These are phyloP conservation scores for Polychytrium aggregatum DNA, from an alignment of 192 early-diverging fungal species.

Conservation along the genomic window DNA sequence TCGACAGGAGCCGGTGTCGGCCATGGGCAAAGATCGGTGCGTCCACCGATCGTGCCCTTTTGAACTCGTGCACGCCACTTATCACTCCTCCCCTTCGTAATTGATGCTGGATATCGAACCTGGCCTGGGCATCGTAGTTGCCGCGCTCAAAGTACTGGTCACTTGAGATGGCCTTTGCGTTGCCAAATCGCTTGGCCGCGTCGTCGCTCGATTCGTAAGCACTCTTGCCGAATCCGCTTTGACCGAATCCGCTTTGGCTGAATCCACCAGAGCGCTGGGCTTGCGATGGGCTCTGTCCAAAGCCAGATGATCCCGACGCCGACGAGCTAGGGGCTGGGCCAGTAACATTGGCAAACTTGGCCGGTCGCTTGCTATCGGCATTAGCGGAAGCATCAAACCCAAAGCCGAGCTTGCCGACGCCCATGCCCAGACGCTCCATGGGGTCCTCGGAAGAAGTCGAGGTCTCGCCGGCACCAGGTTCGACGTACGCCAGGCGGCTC, in stretches of 20 bases:
- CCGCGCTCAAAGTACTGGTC: slow-evolving; percentile 86
- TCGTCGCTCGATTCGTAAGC: slow-evolving; percentile 24
- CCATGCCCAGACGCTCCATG: slow-evolving; percentile 56
- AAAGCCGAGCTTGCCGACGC: slow-evolving; percentile 42
- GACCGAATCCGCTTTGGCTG: background rate
- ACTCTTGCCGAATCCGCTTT: too few relatives aligned
- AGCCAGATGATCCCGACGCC: slow-evolving; percentile 1
- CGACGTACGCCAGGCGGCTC: too few relatives aligned
- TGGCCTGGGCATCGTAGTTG: slow-evolving; percentile 43
- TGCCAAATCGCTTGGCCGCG: slow-evolving; percentile 68
- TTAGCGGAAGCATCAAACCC: slow-evolving; percentile 9
- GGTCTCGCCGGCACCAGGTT: too few relatives aligned
- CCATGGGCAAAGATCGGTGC: too few relatives aligned
- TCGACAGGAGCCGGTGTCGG: too few relatives aligned
- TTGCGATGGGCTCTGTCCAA: slow-evolving; percentile 2
- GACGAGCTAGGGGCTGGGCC: too few relatives aligned
- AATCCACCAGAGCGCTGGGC: too few relatives aligned
- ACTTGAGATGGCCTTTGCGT: slow-evolving; percentile 78
- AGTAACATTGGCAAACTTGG: too few relatives aligned
- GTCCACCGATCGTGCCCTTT: too few relatives aligned
- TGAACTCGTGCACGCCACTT: too few relatives aligned
- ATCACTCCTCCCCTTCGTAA: too few relatives aligned
- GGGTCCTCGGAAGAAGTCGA: slow-evolving; percentile 2
- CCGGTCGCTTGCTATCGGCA: too few relatives aligned
- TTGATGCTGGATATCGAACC: slow-evolving; percentile 31